Evolutionary conservation across 192 early-diverging fungal genomes (phyloP).

Genomic region (Gamsiella multidivaricata): DNA sequence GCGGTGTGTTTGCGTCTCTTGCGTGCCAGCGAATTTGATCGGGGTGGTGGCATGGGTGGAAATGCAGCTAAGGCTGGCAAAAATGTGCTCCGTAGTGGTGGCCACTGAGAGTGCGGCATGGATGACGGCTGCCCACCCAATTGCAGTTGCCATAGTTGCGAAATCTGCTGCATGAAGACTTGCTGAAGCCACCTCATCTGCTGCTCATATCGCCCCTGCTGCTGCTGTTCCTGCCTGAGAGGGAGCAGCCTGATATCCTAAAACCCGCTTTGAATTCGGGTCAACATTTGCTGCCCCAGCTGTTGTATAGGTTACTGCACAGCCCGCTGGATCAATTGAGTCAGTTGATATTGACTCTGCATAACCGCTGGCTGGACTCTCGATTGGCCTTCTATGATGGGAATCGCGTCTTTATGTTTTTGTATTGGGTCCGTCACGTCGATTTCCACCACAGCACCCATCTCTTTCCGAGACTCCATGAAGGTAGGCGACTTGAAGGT

Average conservation of each 20-base stretch:
- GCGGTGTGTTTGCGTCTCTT: no score
- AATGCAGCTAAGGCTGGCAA: no score
- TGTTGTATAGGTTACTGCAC: not conserved
- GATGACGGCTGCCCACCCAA: no score
- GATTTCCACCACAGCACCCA: not conserved
- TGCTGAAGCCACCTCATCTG: not conserved
- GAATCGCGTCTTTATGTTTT: not conserved
- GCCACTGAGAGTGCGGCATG: no score
- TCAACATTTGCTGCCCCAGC: not conserved
- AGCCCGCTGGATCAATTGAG: not conserved
- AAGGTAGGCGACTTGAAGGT: slow-evolving; percentile 11
- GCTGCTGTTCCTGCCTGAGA: not conserved
- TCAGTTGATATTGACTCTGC: not conserved
- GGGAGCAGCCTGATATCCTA: not conserved
- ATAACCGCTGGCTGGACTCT: not conserved
- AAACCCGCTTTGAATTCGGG: no score
- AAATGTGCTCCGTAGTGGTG: no score
- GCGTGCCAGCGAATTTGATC: no score
- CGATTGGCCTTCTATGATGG: not conserved
- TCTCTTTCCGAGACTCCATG: not conserved
- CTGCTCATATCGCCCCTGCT: not conserved
- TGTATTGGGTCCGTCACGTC: not conserved
- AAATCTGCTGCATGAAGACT: not conserved
- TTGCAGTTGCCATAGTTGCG: not conserved
- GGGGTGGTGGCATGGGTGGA: no score